Evolutionary conservation across 2,329 filamentous ascomycete genomes (phyloP).

Genomic region (Ophiostoma pallidulum): DNA sequence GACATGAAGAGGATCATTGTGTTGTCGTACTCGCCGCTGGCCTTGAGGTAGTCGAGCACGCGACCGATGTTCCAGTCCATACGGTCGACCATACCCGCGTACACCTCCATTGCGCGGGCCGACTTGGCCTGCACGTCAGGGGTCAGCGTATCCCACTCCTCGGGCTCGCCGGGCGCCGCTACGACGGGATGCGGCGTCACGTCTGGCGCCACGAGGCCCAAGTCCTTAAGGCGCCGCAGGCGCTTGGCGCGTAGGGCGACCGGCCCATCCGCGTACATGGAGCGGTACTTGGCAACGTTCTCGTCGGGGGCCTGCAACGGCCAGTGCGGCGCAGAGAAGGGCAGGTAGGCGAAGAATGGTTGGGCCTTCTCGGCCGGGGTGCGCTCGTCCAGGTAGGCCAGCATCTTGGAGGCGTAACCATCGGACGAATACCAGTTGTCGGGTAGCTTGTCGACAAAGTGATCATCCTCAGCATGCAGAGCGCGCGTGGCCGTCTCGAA

Average conservation of each 20-base stretch:
- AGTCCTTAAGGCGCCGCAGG: slow-evolving; percentile 44
- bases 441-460: no score
- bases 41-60: slow-evolving; percentile 45
- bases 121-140: slow-evolving; percentile 38
- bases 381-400: slow-evolving; percentile 41
- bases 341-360: slow-evolving; percentile 51
- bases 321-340: slow-evolving; percentile 56
- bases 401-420: slow-evolving; percentile 42
- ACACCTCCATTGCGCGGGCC: slow-evolving; percentile 49
- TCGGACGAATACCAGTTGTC: slow-evolving; percentile 49
- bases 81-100: slow-evolving; percentile 53
- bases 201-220: slow-evolving; percentile 44
- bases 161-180: slow-evolving; percentile 23
- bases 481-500: slow-evolving; percentile 32
- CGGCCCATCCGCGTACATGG: slow-evolving; percentile 53
- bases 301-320: slow-evolving; percentile 49
- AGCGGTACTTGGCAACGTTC: slow-evolving; percentile 48
- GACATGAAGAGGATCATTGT: slow-evolving; percentile 27
- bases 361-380: slow-evolving; percentile 25
- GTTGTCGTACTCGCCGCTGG: slow-evolving; percentile 50
- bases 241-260: slow-evolving; percentile 44
- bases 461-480: slow-evolving; percentile 30
- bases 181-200: slow-evolving; percentile 42
- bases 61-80: slow-evolving; percentile 53
- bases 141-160: slow-evolving; percentile 37